phyloP scores from a whole-genome alignment of 139 green algal genomes.

The Yamagishiella unicocca region DNA sequence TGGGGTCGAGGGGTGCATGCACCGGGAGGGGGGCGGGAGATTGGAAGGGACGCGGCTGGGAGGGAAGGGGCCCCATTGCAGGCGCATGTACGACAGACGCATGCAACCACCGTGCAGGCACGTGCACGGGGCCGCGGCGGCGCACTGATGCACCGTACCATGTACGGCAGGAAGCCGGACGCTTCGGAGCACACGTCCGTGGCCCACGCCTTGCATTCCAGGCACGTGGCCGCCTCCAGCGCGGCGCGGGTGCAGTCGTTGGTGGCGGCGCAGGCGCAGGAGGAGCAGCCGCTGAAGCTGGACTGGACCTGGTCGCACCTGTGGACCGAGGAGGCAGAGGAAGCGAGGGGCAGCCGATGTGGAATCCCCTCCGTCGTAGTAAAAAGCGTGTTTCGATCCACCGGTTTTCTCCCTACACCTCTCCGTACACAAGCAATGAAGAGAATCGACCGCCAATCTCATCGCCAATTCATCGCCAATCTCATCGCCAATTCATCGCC shows the following conservation, averaged over 20 bases:
- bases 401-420: not conserved
- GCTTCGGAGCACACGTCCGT: constrained; percentile 13
- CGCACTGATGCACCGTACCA: no score
- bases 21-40: not conserved
- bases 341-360: no score
- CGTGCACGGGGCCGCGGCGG: no score
- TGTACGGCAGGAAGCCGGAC: not conserved
- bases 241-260: not conserved
- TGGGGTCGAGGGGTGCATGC: not conserved
- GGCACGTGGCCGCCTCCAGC: not conserved
- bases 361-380: no score
- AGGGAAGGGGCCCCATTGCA: not conserved
- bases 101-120: not conserved
- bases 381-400: no score
- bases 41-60: not conserved
- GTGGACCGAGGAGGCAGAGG: not conserved
- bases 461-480: no score
- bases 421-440: not conserved
- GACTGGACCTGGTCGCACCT: constrained; percentile 8
- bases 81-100: not conserved
- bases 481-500: no score
- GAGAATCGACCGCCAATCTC: no score
- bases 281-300: not conserved
- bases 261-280: constrained; percentile 23
- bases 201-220: constrained; percentile 19